Evolutionary conservation across 2,329 filamentous ascomycete species (phyloP).

Genomic region (Phaeophleospora eucalypticola): DNA sequence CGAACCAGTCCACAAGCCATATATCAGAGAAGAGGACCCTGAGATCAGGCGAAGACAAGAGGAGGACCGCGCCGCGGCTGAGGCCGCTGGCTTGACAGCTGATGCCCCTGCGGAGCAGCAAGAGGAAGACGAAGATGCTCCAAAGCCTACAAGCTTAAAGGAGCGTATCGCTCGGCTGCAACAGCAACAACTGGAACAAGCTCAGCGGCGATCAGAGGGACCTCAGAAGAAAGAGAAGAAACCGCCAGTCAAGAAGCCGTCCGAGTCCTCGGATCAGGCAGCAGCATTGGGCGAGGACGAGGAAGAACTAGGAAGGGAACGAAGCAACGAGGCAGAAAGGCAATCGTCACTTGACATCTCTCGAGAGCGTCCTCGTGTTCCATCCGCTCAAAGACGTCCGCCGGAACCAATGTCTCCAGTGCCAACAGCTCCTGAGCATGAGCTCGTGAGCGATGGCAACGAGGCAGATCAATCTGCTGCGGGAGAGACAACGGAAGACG

Average conservation of each 20-base stretch:
- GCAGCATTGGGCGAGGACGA: constrained; percentile 35
- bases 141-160: constrained; percentile 89
- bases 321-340: constrained; percentile 33
- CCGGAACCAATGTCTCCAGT: constrained; percentile 36
- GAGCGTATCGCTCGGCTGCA: constrained; percentile 92
- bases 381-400: constrained; percentile 33
- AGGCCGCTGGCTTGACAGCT: constrained; percentile 57
- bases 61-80: constrained; percentile 63
- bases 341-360: constrained; percentile 30
- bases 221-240: constrained; percentile 72
- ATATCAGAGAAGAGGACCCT: constrained; percentile 83
- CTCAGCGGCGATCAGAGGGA: constrained; percentile 73
- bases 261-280: constrained; percentile 42
- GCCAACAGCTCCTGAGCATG: constrained; percentile 41
- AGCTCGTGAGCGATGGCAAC: constrained; percentile 58
- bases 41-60: constrained; percentile 58
- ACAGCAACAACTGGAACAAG: constrained; percentile 88
- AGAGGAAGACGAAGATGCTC: constrained; percentile 67
- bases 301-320: constrained; percentile 35
- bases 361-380: constrained; percentile 35
- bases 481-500: constrained; percentile 59
- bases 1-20: constrained; percentile 65
- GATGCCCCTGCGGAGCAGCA: constrained; percentile 41
- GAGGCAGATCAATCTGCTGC: constrained; percentile 63
- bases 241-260: constrained; percentile 59